These are phyloP conservation scores for Penicillium alfredii DNA, from an alignment of 495 filamentous ascomycete species.

Conservation along the genomic window DNA sequence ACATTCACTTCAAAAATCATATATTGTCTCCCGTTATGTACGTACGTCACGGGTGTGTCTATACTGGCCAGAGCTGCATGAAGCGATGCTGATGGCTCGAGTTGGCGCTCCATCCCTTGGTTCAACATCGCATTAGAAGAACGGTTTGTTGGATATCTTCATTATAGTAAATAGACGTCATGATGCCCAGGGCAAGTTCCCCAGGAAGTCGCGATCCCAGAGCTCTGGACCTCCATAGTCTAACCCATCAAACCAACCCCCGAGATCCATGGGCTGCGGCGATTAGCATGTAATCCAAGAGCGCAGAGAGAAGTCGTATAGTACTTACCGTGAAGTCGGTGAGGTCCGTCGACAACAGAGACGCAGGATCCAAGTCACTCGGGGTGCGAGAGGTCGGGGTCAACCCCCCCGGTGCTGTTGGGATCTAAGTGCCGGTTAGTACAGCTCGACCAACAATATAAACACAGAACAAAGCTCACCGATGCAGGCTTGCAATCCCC, in stretches of 20 bases:
- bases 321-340: slow-evolving; percentile 27
- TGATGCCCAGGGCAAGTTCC: slow-evolving; percentile 8
- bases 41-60: too few species aligned
- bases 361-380: slow-evolving; percentile 25
- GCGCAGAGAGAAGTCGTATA: neutral
- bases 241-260: slow-evolving; percentile 27
- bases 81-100: too few species aligned
- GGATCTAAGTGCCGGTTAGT: slow-evolving; percentile 7
- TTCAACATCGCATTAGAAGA: too few species aligned
- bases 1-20: too few species aligned
- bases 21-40: too few species aligned
- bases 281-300: slow-evolving; percentile 12
- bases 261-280: slow-evolving; percentile 29
- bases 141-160: too few species aligned
- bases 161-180: neutral
- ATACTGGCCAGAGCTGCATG: too few species aligned
- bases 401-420: neutral
- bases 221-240: slow-evolving; percentile 25
- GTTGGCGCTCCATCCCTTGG: too few species aligned
- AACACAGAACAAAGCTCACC: slow-evolving; percentile 8
- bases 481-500: slow-evolving; percentile 8
- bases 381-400: slow-evolving; percentile 18
- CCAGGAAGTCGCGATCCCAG: slow-evolving; percentile 30
- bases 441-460: slow-evolving; percentile 1
- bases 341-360: slow-evolving; percentile 21